Evolutionary conservation across 2,329 filamentous ascomycete genomes (phyloP), one percentile per base, ranked within the genome.

Genomic region (Akanthomyces muscarius): DNA sequence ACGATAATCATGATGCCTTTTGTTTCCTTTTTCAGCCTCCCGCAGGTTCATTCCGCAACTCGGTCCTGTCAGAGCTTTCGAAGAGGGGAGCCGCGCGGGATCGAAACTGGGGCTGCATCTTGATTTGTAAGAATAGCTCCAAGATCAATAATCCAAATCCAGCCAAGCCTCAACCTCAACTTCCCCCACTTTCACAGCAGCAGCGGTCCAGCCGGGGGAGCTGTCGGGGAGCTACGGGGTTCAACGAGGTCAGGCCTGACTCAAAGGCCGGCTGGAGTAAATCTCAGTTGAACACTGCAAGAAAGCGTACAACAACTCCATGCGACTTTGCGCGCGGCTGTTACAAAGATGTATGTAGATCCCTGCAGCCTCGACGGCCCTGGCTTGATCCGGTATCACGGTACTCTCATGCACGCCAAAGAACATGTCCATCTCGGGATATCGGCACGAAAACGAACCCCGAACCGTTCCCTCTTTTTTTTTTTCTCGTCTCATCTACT

Each of bases 101-200:
- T 59, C 45, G 56, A 59, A 42, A 44, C 25, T 42, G 41, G 41
- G 53, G 16, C 28, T 1, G 16, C 52, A 36, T 47, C 25, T 57
- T 57, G 56, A 59, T 59, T 59, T 59, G 56, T 59, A 41, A 59
- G 45, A 16, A 51, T 2, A 25, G 45, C 45, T 59, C 45, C 56
- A 51, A 51, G 56, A 59, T 59, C 23, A 44, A 41, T 51, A 59
- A 59, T 59, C n/a, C 56, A 28, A 33, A n/a, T 50, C 16, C 4
- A 21, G 21, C 21, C 21, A 10, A 38, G 42, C 23, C 8, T 11
- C n/a, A 10, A 11, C 33, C 10, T 36, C 38, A 16, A 3, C 4
- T 41, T 16, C 18, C 23, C 36, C 55, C 55, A 48, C 55, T 48
- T 38, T n/a, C 14, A 16, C 16, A 3, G 4, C 4, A 30, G 28